Percentiles rank a stretch among this genome's conserved stretches.
Evolutionary conservation across 208 protist species (phyloP).

Genomic region (Acanthamoeba castellanii): DNA sequence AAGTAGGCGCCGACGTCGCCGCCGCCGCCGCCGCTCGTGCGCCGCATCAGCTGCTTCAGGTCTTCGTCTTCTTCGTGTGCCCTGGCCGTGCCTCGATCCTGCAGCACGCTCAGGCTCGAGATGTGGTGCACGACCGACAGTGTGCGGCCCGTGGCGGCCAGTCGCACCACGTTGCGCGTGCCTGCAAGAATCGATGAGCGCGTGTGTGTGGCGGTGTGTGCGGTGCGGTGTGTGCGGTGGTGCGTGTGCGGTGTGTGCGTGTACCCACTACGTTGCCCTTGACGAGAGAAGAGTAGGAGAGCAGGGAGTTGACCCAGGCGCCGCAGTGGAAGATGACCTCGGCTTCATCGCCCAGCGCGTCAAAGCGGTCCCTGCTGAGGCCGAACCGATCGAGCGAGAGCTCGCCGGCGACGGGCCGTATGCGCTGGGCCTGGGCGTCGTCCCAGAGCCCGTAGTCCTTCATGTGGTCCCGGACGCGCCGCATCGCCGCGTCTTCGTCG

Average conservation of each 20-base stretch:
- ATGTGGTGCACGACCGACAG: background rate
- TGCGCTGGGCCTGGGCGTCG: background rate
- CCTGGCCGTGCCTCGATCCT: background rate
- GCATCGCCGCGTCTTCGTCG: background rate
- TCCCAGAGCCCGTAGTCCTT: background rate
- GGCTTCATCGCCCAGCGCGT: background rate
- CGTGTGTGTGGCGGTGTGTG: background rate
- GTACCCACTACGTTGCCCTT: background rate
- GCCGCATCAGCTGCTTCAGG: conserved; percentile 7
- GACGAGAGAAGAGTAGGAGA: background rate
- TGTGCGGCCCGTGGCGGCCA: background rate
- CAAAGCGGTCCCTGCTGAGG: background rate
- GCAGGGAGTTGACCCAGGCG: conserved; percentile 15
- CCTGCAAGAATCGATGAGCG: background rate
- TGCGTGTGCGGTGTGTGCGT: background rate
- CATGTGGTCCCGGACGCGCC: background rate
- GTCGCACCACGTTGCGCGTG: background rate
- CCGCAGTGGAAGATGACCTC: conserved; percentile 14
- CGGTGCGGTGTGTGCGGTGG: background rate
- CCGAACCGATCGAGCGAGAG: background rate
- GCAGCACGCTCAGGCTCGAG: conserved; percentile 15
- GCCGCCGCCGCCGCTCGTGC: background rate
- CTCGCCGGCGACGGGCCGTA: background rate
- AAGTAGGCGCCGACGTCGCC: background rate
- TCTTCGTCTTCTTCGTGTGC: background rate